Base-by-base conservation (phyloP, 805 yeast genomes). In the Saccharomycopsis capsularis region DNA sequence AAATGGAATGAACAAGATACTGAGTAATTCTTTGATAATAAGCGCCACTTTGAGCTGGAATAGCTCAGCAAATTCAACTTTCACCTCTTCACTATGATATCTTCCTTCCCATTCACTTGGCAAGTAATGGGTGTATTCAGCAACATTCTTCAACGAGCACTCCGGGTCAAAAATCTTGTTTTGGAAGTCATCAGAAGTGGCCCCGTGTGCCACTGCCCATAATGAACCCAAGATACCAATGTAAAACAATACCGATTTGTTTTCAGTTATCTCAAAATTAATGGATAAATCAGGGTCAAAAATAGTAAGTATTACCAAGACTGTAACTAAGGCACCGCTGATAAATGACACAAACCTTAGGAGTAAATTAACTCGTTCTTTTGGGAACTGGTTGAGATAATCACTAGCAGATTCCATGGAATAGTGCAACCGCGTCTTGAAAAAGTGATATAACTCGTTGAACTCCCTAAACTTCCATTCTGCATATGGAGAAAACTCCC, bases 391-490 rank as follows among this genome's bases (percentile, higher is more conserved):
- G 55, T 88, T 80, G 47, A 93, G 78, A 61, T 93, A 93, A 18
- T 81, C 76, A 39, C 85, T 76, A 0, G 98, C 96, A 4, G 89
- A 81, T 15, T 78, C 85, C 27, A 79, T 75, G 45, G 96, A 86
- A 52, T 86, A 66, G 42, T 81, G 85, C 37, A 93, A 66, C 44
- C 99, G 71, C 57, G 82, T 80, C 49, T 80, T 79, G 65, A 93
- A 93, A 24, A 91, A 73, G 64, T 93, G 99, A 40, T 87, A 87
- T 6, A 93, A 71, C 61, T 93, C 99, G 64, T 93, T 93, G 61
- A 85, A 87, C 59, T 93, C 99, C 49, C 99, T 71, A 59, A 93
- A 75, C 61, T 83, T 87, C 98, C 98, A 93, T 59, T 85, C 90
- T 0, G 98, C 97, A 65, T 78, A 78, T 0, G 97, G 96, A 0